Evolutionary conservation across 108 stramenopile species (phyloP).

Genomic region (Aurantiochytrium sp.): DNA sequence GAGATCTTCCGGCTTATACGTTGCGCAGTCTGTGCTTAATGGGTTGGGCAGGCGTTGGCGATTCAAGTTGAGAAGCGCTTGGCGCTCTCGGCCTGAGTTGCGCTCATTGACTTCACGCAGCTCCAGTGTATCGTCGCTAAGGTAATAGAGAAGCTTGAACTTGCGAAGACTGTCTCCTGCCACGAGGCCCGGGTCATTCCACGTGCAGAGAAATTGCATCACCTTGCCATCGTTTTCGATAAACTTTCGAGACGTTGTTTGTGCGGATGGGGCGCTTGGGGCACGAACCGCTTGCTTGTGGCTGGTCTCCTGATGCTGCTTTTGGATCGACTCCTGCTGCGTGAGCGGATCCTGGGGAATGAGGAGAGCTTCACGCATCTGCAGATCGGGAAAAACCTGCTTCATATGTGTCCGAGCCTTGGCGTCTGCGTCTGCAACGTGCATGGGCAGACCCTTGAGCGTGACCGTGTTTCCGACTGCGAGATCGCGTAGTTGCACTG

Average conservation of each 20-base stretch:
- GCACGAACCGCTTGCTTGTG: not conserved
- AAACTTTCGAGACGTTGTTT: not conserved
- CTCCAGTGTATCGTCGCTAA: not conserved
- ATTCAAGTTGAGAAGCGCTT: not conserved
- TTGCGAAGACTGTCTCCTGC: not conserved
- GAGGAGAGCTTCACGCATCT: not conserved
- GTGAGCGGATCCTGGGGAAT: not conserved
- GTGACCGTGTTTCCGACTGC: not conserved
- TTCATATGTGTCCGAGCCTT: not conserved
- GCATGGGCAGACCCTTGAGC: not conserved
- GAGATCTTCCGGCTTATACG: not conserved
- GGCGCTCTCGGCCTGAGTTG: not conserved
- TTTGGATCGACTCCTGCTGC: not conserved
- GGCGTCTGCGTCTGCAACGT: not conserved
- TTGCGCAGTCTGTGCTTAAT: not conserved
- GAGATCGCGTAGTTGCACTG: not conserved
- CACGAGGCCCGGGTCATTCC: not conserved
- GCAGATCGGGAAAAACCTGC: not conserved
- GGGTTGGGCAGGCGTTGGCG: not conserved
- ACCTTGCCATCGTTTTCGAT: slow-evolving; percentile 15
- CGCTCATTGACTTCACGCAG: not conserved
- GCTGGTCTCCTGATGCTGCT: not conserved
- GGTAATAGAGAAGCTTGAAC: not conserved
- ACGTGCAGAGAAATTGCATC: not conserved
- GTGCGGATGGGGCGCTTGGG: not conserved